Conservation (phyloP, 192 early-diverging fungal genomes). For the Rhizophlyctis rosea region DNA sequence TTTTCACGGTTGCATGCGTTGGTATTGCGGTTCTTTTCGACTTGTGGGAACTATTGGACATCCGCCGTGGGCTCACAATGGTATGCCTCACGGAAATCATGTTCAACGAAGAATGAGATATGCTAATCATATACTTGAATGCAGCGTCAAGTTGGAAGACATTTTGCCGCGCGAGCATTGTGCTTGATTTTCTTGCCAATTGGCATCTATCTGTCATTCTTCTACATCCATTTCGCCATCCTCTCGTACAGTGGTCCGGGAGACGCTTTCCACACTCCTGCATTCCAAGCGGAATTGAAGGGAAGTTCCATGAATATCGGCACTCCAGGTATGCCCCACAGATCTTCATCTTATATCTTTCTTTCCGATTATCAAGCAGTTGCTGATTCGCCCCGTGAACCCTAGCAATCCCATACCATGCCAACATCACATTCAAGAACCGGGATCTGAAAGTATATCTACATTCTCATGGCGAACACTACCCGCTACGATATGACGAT, state of each 20-base stretch:
- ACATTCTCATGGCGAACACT: constrained; percentile 72
- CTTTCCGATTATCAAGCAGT: neutral
- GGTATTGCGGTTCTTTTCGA: too few species aligned
- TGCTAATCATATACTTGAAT: neutral
- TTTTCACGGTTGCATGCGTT: constrained; percentile 80
- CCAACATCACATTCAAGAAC: constrained; percentile 79
- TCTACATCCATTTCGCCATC: constrained; percentile 89
- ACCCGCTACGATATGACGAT: constrained; percentile 91
- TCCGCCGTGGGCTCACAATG: constrained; percentile 70
- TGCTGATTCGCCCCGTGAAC: too few species aligned
- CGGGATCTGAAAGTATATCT: constrained; percentile 70
- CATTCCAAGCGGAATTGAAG: constrained; percentile 79
- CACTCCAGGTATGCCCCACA: constrained; percentile 31
- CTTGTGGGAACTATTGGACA: constrained; percentile 89
- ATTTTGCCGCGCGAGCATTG: constrained; percentile 82
- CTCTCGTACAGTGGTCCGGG: constrained; percentile 81
- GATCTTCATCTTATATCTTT: neutral
- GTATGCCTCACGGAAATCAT: constrained; percentile 11
- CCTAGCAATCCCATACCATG: constrained; percentile 72
- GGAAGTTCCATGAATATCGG: constrained; percentile 72
- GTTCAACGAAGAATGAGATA: too few species aligned
- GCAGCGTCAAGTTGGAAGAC: constrained; percentile 65
- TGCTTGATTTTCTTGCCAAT: constrained; percentile 81
- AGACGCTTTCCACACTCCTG: constrained; percentile 87
- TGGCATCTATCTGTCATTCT: constrained; percentile 77